Evolutionary conservation across 768 basidiomycete genomes (phyloP), one percentile per base, ranked within the genome.

Genomic region (Lyophyllum atratum): DNA sequence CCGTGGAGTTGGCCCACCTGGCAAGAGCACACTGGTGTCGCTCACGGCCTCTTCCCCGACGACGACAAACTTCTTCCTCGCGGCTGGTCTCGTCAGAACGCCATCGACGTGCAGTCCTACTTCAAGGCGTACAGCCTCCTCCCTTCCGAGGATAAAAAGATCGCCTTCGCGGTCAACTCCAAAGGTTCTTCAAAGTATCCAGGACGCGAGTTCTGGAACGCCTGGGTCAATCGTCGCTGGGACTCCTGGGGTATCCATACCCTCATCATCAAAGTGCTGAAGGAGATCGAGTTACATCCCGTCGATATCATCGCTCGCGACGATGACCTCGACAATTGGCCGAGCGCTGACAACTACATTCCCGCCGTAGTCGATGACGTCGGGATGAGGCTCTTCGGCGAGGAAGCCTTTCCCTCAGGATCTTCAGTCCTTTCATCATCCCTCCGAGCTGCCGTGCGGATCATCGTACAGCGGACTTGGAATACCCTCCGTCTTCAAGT

Each of bases 131-230:
- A 62, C 29, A 24, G 28, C 0, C 42, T 24, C 0, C 24, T 50
- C 2, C 7, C 1, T 0, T 39, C 49, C 1, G 59, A 66, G 15
- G 49, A 58, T 0, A 39, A 61, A 5, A 60, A 58, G 31, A 49
- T 54, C 14, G 39, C 40, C 1, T 68, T 70, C 5, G 9, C 33
- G 4, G 15, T 15, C 2, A 22, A 47, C n/a, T 2, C 5, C 2
- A 28, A 19, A 4, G 17, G 19, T 5, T 14, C 29, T 1, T 17
- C 43, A 1, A 14, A n/a, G 14, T 25, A 34, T 25, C 59, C 62
- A 9, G 68, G 68, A 1, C 56, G 66, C 1, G 48, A 56, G 14
- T 34, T 47, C 0, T 69, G 60, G 61, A 51, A 39, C 8, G 24
- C 15, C 2, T 69, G 45, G 25, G 59, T 65, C 9, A 43, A 4